Evolutionary conservation across 148 eudicot genomes (phyloP).

Genomic region (Amaranthus cruentus): DNA sequence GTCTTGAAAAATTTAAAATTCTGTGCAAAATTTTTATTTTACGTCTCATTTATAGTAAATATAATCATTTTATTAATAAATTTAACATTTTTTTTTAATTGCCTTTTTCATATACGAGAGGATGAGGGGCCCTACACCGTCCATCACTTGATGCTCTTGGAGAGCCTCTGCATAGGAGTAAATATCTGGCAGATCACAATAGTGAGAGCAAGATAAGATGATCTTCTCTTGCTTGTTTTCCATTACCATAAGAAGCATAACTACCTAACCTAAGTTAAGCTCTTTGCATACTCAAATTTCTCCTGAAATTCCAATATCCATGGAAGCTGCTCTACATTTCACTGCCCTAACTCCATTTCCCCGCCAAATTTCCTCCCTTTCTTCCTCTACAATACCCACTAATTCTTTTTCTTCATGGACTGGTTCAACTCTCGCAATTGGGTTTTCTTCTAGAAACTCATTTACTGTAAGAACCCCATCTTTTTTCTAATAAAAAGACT

Average conservation of each 20-base stretch:
- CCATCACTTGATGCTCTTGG: too few species aligned
- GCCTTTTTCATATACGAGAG: too few species aligned
- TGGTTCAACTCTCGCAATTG: constrained; percentile 37
- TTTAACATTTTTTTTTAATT: too few species aligned
- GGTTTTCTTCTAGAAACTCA: constrained; percentile 47
- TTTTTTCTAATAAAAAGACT: background rate
- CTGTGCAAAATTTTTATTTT: too few species aligned
- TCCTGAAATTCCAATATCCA: background rate
- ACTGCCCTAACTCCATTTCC: constrained; percentile 30
- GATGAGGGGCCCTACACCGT: too few species aligned
- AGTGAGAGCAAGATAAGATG: constrained; percentile 9
- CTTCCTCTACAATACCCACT: constrained; percentile 1
- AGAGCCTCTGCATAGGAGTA: too few species aligned
- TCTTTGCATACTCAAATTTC: background rate
- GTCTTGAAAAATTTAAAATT: too few species aligned
- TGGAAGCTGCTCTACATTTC: constrained; percentile 42
- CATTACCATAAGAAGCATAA: background rate
- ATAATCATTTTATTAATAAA: too few species aligned
- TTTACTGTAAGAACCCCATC: constrained; percentile 37
- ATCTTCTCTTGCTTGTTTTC: constrained; percentile 1
- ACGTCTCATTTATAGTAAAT: too few species aligned
- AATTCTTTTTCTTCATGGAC: constrained; percentile 36
- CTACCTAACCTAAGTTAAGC: background rate
- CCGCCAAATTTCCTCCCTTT: constrained; percentile 41
- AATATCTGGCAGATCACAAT: too few species aligned